Base-by-base conservation (phyloP, 805 yeast genomes). In the Torulaspora indica region DNA sequence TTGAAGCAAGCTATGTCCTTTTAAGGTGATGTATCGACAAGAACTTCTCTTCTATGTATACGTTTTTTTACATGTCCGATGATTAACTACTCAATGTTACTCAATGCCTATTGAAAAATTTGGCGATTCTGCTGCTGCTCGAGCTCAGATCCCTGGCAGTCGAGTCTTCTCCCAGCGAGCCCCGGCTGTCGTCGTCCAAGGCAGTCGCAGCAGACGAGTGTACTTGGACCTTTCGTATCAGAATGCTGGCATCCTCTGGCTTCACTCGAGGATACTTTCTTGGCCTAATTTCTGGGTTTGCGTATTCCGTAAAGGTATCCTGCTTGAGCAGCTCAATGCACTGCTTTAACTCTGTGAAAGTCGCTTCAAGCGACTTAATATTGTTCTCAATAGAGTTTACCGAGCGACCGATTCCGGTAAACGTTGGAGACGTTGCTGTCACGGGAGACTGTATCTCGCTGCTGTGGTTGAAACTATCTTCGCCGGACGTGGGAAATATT, bases 311-410 rank as follows among this genome's bases (percentile, higher is more conserved):
- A 45, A 76, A 67, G 49, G 77, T 75, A 10, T 85, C 86, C 17
- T 76, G 72, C 52, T 78, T 74, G 52, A 93, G 68, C 46, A 91
- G 67, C 48, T 82, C 82, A 23, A 91, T 79, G 44, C 84, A 77
- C 67, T 91, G 97, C 51, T 89, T 76, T 45, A 90, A 73, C 55
- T 85, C 93, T 5, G 79, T 73, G 53, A 88, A 84, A 37, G 91
- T 84, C 8, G 88, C 79, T 47, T 81, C 79, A 35, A 86, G 67
- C 0, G 86, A 79, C 34, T 74, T 76, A 22, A 63, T 59, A 33
- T 64, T 58, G 34, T 61, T 63, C 24, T 68, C 67, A 2, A 58
- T 48, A 15, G 59, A 46, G 28, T 55, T 45, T 1, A 56, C 46
- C 2, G 62, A 50, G 17, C 52, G 53, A 4, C 43, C 46, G 5